phyloP scores from a whole-genome alignment of 805 yeast species.

The Monosporozyma unispora region DNA sequence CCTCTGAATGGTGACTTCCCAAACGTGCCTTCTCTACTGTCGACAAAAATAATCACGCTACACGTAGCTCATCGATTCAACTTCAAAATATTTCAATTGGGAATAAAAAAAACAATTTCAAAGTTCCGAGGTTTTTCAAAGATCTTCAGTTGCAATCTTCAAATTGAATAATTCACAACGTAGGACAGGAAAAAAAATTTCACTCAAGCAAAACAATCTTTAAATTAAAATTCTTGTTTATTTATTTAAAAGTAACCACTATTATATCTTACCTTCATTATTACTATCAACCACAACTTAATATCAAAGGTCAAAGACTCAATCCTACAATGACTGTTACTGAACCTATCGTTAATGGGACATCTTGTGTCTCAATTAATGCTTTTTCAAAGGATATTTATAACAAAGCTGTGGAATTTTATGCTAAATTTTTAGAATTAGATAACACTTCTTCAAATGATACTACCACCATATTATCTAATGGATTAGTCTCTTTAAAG shows the following conservation, averaged over 20 bases:
- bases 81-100: too few relatives aligned
- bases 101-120: too few relatives aligned
- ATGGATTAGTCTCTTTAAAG: slow-evolving; percentile 22
- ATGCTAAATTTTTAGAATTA: slow-evolving; percentile 26
- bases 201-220: background rate
- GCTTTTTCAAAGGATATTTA: slow-evolving; percentile 43
- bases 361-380: slow-evolving; percentile 41
- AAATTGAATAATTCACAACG: too few relatives aligned
- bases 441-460: slow-evolving; percentile 2
- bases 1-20: too few relatives aligned
- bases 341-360: slow-evolving; percentile 41
- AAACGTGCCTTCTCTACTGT: background rate
- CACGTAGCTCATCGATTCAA: too few relatives aligned
- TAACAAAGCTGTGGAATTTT: slow-evolving; percentile 45
- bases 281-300: too few relatives aligned
- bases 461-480: slow-evolving; percentile 11
- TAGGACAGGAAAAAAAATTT: background rate
- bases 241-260: background rate
- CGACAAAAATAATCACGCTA: too few relatives aligned
- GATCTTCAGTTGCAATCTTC: too few relatives aligned
- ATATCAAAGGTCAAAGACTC: background rate
- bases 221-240: background rate
- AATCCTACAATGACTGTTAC: background rate
- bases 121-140: too few relatives aligned
- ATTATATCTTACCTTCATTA: too few relatives aligned